Evolutionary conservation across 805 yeast genomes (phyloP), one percentile per base, ranked within the genome.

Genomic region (Cyberlindnera subsufficiens): DNA sequence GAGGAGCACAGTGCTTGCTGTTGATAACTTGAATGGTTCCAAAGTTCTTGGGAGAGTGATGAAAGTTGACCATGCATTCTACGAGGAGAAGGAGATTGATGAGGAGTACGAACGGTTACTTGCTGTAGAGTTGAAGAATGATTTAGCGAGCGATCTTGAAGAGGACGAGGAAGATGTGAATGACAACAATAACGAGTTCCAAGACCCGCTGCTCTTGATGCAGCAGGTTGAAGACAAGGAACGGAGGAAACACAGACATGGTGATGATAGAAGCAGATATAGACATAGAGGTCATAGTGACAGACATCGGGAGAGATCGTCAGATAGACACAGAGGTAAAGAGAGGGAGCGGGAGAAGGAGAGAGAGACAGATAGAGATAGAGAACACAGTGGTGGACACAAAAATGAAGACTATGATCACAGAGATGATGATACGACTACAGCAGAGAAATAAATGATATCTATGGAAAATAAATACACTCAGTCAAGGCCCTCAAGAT

Each of bases 1-100:
- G 61, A 67, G 84, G 39, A 83, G 95, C 2, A 79, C 95, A 16
- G 74, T 87, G 0, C 66, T 91, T 22, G 96, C 97, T 0, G 81
- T 91, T 3, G 98, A 91, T 62, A 91, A 91, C 58, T 68, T 91
- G 49, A 86, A 87, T 58, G 96, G 96, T 1, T 60, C 69, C 1
- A 64, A 56, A 22, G 47, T 86, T 1, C 69, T 74, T 34, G 86
- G 81, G 9, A 60, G 74, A 30, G 40, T 47, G 9, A 51, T 82
- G 2, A 66, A 75, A 43, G 93, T 88, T 1, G 95, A 87, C 56
- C 96, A 87, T 66, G 75, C 80, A 4, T 69, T 75, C 45, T 85
- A 74, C 56, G 74, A 70, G 45, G 75, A 82, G 32, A 66, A 72
- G 50, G 73, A 71, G 13, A 77, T 71, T 8, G 80, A 78, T 48